Base-by-base conservation (phyloP, 2,329 filamentous ascomycete genomes). In the Ascochyta rabiei region DNA sequence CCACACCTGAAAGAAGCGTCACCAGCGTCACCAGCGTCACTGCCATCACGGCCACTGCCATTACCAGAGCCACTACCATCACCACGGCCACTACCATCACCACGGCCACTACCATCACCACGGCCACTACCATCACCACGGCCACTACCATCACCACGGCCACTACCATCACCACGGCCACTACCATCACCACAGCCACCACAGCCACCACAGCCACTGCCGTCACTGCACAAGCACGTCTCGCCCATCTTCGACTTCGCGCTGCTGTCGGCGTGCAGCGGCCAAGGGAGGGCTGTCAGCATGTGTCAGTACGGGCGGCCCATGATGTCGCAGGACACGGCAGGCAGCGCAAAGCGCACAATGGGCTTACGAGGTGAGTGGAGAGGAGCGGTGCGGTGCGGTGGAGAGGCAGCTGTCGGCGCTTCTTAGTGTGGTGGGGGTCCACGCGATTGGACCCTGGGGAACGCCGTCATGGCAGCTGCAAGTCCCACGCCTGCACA, bases 221-320 rank as follows among this genome's bases (percentile, higher is more conserved):
- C 19, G 41, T 24, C 18, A 23, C 21, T 23, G 21, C 21, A 23
- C 46, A n/a, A n/a, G n/a, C n/a, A 38, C 30, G 21, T 21, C 23
- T 30, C 46, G 40, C 19, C 48, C 9, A 37, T 65, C 44, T 66
- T 68, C 48, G 62, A 63, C 2, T 50, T 67, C 35, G 64, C 70
- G 56, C 64, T 69, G 38, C 44, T 68, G 23, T 63, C 66, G 12
- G 71, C 59, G 38, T 75, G 72, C 57, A 69, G 62, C 53, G 51
- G 62, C 12, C 58, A 59, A 35, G 63, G 53, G 9, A 54, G 72
- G 59, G 46, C 52, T 18, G 23, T 46, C 41, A 30, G 30, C 44
- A 74, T 75, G 71, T 70, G 64, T 51, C 67, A 65, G 42, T 66
- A 60, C 45, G 63, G 69, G 31, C 57, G 53, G n/a, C 62, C 68